Evolutionary conservation across 306 rosid species (phyloP), one percentile per base, ranked within the genome.

Genomic region (Mimosa pudica): DNA sequence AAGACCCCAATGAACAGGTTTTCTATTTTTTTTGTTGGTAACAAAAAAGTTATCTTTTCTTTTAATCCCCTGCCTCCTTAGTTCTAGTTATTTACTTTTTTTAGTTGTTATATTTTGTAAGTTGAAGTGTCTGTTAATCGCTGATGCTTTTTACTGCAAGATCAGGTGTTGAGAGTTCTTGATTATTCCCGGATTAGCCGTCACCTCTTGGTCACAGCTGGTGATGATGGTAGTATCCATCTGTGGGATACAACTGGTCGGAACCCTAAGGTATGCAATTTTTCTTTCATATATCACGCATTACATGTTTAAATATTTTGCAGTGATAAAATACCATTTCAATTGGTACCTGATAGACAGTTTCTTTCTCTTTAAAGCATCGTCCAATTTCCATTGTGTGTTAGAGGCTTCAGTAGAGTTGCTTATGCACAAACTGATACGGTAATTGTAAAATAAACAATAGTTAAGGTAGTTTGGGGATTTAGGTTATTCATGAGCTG

Each of bases 181-280:
- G 99, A 93, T 80, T 96, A 93, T 89, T 96, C 99, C 33, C 96
- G 93, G 81, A 85, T 86, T 77, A 96, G 97, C 85, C 86, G 98
- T 70, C 98, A 96, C 87, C 97, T 96, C 70, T 88, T 93, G 68
- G 96, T 86, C 83, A 96, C 98, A 51, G 97, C 99, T 75, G 99
- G 99, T 85, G 99, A 96, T 74, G 98, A 93, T 71, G 99, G 99
- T 73, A 90, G 96, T 3, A 88, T 91, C 45, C 98, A 93, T 89
- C 85, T 96, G 87, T 96, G 99, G 99, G 99, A 96, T 86, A 88
- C 98, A 49, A 96, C 98, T 58, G 94, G 97, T 35, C 96, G 98
- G 79, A 89, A 79, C 79, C 99, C 99, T 70, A 96, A 93, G 98
- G 99, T 96, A 79, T 64, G 84, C 57, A 63, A 54, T 79, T 51